These are phyloP conservation scores for Yamadazyma mexicana DNA, from an alignment of 1,139 yeast species.

Conservation along the genomic window DNA sequence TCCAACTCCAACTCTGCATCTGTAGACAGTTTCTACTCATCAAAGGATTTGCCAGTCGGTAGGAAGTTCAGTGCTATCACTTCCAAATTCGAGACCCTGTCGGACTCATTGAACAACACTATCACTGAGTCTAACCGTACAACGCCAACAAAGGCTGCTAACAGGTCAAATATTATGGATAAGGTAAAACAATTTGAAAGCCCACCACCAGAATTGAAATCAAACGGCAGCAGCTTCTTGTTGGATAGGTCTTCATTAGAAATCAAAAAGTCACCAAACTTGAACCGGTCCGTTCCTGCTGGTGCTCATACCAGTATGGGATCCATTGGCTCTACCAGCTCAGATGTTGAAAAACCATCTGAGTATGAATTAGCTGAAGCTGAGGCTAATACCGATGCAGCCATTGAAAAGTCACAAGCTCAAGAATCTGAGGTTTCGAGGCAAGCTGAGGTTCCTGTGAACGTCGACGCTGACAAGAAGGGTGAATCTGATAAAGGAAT, in stretches of 20 bases:
- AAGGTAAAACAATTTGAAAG: conserved; percentile 42
- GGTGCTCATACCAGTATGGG: conserved; percentile 6
- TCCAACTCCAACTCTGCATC: conserved; percentile 11
- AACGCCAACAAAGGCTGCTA: conserved; percentile 3
- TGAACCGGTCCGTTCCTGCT: conserved; percentile 1
- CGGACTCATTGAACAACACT: conserved; percentile 10
- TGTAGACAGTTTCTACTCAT: conserved; percentile 9
- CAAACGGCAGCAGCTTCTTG: conserved; percentile 17
- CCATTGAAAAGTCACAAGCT: conserved; percentile 6
- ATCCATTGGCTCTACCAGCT: conserved; percentile 7
- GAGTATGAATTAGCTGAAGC: conserved; percentile 1
- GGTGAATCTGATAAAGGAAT: too few relatives aligned
- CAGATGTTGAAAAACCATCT: conserved; percentile 5
- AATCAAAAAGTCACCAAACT: conserved; percentile 16
- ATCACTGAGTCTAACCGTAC: conserved; percentile 5
- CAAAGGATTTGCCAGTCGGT: conserved; percentile 6
- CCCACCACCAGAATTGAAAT: conserved; percentile 25
- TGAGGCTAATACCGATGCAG: conserved; percentile 15
- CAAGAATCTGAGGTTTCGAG: neutral
- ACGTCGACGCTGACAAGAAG: too few relatives aligned
- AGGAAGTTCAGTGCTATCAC: conserved; percentile 15
- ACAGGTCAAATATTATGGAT: conserved; percentile 31
- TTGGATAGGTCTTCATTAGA: conserved; percentile 20
- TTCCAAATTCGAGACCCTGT: conserved; percentile 16
- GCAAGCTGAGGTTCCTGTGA: too few relatives aligned